These are phyloP conservation scores for Datura wrightii DNA, from an alignment of 257 asterid species.

Conservation along the genomic window DNA sequence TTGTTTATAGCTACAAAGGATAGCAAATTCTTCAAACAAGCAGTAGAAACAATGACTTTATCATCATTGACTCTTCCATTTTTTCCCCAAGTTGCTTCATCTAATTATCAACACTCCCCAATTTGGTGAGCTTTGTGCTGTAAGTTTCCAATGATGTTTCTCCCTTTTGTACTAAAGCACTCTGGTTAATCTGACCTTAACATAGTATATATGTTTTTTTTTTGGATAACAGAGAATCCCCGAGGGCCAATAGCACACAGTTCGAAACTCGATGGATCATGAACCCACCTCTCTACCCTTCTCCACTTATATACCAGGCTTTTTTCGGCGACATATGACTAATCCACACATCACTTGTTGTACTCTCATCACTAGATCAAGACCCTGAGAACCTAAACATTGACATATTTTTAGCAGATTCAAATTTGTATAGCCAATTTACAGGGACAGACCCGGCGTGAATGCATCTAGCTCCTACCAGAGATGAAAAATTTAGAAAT, in stretches of 20 bases:
- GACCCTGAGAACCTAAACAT: background rate
- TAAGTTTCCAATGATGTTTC: background rate
- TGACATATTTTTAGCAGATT: background rate
- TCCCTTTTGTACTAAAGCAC: background rate
- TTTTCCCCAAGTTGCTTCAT: background rate
- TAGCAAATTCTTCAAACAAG: background rate
- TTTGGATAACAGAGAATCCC: background rate
- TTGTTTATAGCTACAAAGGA: background rate
- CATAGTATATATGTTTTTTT: background rate
- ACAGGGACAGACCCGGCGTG: background rate
- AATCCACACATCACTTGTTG: background rate
- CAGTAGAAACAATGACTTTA: background rate
- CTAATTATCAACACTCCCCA: background rate
- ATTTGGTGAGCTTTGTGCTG: background rate
- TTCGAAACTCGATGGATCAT: background rate
- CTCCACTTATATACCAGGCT: background rate
- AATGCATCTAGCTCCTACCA: background rate
- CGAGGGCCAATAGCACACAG: background rate
- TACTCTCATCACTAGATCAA: background rate
- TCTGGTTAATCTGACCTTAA: background rate
- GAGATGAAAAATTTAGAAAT: background rate
- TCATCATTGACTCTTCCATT: background rate
- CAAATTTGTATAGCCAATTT: background rate
- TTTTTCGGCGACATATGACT: background rate
- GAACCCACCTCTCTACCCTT: background rate